phyloP scores from a whole-genome alignment of 2,329 filamentous ascomycete species.

The Pseudogymnoascus sp. region DNA sequence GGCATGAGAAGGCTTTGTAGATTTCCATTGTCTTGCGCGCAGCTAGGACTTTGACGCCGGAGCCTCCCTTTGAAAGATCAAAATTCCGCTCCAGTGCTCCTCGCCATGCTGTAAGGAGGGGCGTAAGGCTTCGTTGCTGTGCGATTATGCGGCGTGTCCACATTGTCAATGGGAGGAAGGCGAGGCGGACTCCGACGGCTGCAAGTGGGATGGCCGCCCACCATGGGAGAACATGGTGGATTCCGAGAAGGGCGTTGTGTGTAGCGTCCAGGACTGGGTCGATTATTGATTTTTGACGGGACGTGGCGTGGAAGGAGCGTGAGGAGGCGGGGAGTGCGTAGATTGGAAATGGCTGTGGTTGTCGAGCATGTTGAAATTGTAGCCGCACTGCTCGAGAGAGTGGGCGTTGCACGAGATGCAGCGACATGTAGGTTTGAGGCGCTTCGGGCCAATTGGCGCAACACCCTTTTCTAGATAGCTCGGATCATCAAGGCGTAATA shows the following conservation, averaged over 20 bases:
- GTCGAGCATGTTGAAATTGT: background rate
- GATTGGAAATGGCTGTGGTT: background rate
- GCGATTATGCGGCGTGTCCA: conserved; percentile 32
- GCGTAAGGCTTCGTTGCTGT: conserved; percentile 36
- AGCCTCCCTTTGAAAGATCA: conserved; percentile 21
- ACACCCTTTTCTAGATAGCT: background rate
- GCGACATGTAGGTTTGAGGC: background rate
- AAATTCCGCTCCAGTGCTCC: conserved; percentile 15
- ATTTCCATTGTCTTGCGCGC: conserved; percentile 24
- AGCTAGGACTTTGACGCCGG: conserved; percentile 15
- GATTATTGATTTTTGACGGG: background rate
- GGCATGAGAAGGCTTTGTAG: conserved; percentile 29
- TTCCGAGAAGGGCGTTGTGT: conserved; percentile 36
- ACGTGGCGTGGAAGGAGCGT: conserved; percentile 4
- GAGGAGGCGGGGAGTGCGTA: background rate
- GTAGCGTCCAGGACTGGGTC: conserved; percentile 36
- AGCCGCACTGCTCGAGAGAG: conserved; percentile 4
- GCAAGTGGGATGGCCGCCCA: conserved; percentile 44
- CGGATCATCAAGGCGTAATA: background rate
- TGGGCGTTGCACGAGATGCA: background rate
- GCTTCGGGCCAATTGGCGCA: background rate
- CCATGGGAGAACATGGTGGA: conserved; percentile 49
- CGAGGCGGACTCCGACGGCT: conserved; percentile 41
- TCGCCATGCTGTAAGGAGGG: conserved; percentile 34
- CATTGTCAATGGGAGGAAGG: conserved; percentile 39